A percentile compares a stretch with the other conserved stretches of the same genome.
phyloP scores from a whole-genome alignment of 2,329 filamentous ascomycete species.

The Penicillium vulpinum region DNA sequence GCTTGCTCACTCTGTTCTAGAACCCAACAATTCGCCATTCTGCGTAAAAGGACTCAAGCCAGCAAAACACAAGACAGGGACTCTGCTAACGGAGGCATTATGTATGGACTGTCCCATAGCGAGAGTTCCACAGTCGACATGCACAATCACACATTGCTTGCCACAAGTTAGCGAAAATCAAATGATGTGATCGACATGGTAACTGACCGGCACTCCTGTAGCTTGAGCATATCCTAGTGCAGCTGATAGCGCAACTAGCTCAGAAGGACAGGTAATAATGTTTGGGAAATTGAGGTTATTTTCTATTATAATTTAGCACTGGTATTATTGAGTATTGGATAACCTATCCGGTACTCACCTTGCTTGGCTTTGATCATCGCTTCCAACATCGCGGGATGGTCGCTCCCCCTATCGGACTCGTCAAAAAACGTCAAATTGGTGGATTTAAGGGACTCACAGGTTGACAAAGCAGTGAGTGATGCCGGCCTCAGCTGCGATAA shows the following conservation, averaged over 20 bases:
- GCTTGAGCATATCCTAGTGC: conserved; percentile 73
- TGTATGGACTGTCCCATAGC: conserved; percentile 74
- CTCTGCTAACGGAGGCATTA: conserved; percentile 70
- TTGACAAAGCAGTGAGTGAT: conserved; percentile 51
- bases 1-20: conserved; percentile 63
- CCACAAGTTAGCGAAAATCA: not conserved
- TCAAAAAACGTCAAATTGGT: not conserved
- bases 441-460: conserved; percentile 23
- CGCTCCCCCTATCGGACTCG: conserved; percentile 38
- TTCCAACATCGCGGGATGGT: conserved; percentile 71
- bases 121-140: conserved; percentile 77
- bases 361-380: conserved; percentile 72
- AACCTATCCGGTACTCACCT: conserved; percentile 48
- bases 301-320: not conserved
- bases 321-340: too few relatives aligned
- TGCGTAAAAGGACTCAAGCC: conserved; percentile 72
- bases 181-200: not conserved
- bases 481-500: conserved; percentile 16
- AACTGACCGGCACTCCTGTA: conserved; percentile 60
- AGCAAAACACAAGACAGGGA: conserved; percentile 73
- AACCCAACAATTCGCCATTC: conserved; percentile 71
- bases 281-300: conserved; percentile 58
- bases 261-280: conserved; percentile 75
- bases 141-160: conserved; percentile 65
- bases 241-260: conserved; percentile 81